A percentile compares a stretch with the other conserved stretches of the same genome.
phyloP scores from a whole-genome alignment of 2,329 filamentous ascomycete genomes.

The Clonostachys sp. region DNA sequence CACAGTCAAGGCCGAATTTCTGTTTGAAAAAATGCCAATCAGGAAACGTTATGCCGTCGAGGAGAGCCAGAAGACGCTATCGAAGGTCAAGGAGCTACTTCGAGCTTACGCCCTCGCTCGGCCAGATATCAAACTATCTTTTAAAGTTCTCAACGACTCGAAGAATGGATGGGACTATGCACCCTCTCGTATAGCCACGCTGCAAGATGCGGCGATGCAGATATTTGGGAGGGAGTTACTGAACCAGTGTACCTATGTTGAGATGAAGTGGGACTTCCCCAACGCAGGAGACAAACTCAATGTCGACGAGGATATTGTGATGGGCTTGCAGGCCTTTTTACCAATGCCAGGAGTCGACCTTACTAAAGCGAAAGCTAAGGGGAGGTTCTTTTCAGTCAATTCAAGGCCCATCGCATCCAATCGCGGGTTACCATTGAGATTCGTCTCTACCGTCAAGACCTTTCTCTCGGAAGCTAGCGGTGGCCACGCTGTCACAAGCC shows the following conservation, averaged over 20 bases:
- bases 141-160: conserved; percentile 54
- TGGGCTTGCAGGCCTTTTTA: conserved; percentile 52
- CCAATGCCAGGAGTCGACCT: conserved; percentile 43
- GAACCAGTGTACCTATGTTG: conserved; percentile 39
- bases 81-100: conserved; percentile 55
- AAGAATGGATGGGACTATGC: conserved; percentile 56
- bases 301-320: neutral
- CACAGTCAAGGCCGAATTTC: conserved; percentile 53
- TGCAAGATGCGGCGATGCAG: conserved; percentile 57
- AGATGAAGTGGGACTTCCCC: neutral
- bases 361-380: conserved; percentile 35
- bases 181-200: conserved; percentile 40
- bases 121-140: conserved; percentile 53
- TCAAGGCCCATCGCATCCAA: conserved; percentile 55
- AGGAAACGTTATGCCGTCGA: conserved; percentile 55
- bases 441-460: conserved; percentile 48
- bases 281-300: too few species aligned
- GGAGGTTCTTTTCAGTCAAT: conserved; percentile 64
- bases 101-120: conserved; percentile 63
- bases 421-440: conserved; percentile 54
- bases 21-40: conserved; percentile 60
- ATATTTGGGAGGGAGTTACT: conserved; percentile 54
- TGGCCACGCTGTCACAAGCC: conserved; percentile 11
- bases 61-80: conserved; percentile 49
- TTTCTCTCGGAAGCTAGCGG: conserved; percentile 29